Percentiles rank a stretch among this genome's conserved stretches.
Conservation (phyloP, 352 stramenopile genomes). For the Globisporangium paroecandrum region DNA sequence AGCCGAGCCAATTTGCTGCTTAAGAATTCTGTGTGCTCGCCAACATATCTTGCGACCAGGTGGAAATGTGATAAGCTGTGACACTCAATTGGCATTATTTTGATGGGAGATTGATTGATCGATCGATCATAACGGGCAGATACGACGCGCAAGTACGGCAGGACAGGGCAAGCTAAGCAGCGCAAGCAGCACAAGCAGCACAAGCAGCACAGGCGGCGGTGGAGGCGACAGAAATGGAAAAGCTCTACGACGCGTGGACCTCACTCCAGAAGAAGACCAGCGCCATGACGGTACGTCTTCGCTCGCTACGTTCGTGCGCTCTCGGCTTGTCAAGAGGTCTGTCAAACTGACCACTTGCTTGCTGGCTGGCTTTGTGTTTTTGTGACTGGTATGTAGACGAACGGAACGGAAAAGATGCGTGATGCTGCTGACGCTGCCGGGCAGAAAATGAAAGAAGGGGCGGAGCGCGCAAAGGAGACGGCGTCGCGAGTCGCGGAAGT, state of each 20-base stretch:
- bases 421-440: slow-evolving; percentile 9
- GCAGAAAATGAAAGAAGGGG: slow-evolving; percentile 19
- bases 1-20: neutral
- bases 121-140: slow-evolving; percentile 9
- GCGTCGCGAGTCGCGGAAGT: neutral
- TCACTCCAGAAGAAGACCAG: slow-evolving; percentile 6
- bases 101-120: neutral
- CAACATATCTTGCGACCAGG: neutral
- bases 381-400: neutral
- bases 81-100: neutral
- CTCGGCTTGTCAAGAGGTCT: neutral
- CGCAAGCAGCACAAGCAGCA: neutral
- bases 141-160: neutral
- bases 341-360: neutral
- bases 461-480: slow-evolving; percentile 18
- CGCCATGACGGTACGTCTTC: slow-evolving; percentile 8
- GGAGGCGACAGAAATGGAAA: slow-evolving; percentile 12
- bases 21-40: neutral
- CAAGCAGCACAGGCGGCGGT: neutral
- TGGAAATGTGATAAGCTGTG: neutral
- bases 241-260: slow-evolving; percentile 18
- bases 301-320: neutral
- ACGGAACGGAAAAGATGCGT: slow-evolving; percentile 12
- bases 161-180: neutral
- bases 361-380: neutral